phyloP scores from a whole-genome alignment of 495 filamentous ascomycete species.

The Trypethelium eluteriae region DNA sequence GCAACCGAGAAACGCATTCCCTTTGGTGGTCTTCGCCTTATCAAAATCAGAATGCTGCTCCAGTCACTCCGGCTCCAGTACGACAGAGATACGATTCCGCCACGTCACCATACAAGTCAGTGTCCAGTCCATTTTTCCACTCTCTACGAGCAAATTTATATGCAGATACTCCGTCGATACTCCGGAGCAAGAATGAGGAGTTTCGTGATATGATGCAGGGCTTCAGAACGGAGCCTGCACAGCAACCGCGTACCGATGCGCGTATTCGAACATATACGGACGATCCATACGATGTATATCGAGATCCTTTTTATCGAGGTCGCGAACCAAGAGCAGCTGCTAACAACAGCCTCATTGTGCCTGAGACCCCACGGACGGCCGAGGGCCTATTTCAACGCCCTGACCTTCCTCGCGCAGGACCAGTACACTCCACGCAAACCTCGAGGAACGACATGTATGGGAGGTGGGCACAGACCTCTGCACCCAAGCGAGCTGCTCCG shows the following conservation, averaged over 20 bases:
- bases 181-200: neutral
- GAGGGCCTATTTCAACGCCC: conserved; percentile 1
- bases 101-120: neutral
- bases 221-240: neutral
- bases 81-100: neutral
- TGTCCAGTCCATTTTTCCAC: neutral
- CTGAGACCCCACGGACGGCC: neutral
- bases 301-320: neutral
- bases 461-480: neutral
- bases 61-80: neutral
- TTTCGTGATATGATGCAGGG: neutral
- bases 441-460: neutral
- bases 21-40: neutral
- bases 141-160: neutral
- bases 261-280: neutral
- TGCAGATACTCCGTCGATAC: neutral
- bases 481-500: neutral
- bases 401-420: neutral
- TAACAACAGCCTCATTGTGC: neutral
- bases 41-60: neutral
- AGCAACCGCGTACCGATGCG: neutral
- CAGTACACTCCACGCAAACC: neutral
- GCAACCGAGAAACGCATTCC: neutral
- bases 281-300: neutral
- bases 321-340: neutral